Base-by-base conservation (phyloP, 2,329 filamentous ascomycete species). In the Plenodomus lindquistii region DNA sequence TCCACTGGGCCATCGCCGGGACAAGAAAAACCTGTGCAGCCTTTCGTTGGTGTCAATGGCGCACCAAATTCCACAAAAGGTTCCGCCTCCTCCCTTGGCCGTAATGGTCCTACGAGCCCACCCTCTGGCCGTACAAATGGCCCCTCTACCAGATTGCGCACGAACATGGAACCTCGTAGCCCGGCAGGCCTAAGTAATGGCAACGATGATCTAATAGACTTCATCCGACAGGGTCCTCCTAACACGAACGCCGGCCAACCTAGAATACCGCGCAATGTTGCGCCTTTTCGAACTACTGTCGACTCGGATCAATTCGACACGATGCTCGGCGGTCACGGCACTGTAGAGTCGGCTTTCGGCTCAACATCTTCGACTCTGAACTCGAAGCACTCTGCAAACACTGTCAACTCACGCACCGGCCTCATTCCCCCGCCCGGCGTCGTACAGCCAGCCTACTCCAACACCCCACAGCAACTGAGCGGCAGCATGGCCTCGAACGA, bases 211-310 rank as follows among this genome's bases (percentile, higher is more conserved):
- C 77, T 99, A 48, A 96, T 97, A 57, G 92, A 97, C 68, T 97
- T 99, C 70, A 95, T 99, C 57, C 86, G 92, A 38, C 86, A 90
- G 67, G 93, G 92, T 1, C 91, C 91, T 2, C 87, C 89, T 0
- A 81, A 76, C 69, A 76, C 37, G 37, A 75, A 77, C 27, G 79
- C 78, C 37, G 79, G 80, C 20, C 82, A 82, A 54, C 88, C 85
- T 49, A 85, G 89, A 19, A 94, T 95, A 53, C 88, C 91, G 36
- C 85, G 89, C 16, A 84, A 83, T n/a, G 86, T 94, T 11, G 91
- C 91, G 9, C 90, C 91, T 1, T 96, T 95, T 77, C 82, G 90
- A 44, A 86, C 82, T 29, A 93, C 91, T 0, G 88, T 92, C 80
- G 91, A 96, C 69, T 92, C 89, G 10, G 90, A 96, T 60, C 88